These are phyloP conservation scores for Cryptomeria japonica DNA, from an alignment of 75 land plant species.

Conservation along the genomic window DNA sequence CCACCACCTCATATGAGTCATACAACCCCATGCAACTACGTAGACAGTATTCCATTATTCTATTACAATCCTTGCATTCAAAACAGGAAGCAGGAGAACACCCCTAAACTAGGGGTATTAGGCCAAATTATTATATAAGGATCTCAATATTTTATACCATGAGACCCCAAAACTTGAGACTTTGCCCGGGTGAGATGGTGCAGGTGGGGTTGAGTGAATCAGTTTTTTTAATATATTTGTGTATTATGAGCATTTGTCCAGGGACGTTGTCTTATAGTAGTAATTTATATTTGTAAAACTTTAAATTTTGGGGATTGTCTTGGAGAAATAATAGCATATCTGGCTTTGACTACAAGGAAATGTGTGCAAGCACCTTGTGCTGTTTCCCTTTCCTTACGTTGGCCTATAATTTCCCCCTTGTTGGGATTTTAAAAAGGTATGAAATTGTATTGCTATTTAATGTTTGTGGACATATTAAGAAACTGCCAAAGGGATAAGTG, in stretches of 20 bases:
- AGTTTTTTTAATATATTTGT: neutral
- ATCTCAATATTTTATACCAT: neutral
- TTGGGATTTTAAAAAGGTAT: neutral
- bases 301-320: neutral
- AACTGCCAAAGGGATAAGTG: neutral
- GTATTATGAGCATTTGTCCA: neutral
- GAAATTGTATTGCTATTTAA: neutral
- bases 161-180: neutral
- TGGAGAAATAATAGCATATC: neutral
- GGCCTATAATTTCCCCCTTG: neutral
- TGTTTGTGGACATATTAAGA: neutral
- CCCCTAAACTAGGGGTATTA: slow-evolving; percentile 1
- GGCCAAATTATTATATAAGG: neutral
- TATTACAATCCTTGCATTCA: neutral
- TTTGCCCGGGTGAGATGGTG: neutral
- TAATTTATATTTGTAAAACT: neutral
- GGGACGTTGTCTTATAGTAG: neutral
- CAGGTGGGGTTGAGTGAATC: neutral
- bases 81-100: neutral
- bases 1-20: neutral
- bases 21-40: slow-evolving; percentile 3
- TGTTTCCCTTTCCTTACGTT: neutral
- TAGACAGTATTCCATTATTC: neutral
- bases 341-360: neutral
- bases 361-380: neutral